Percentiles rank a stretch among this genome's conserved stretches.
These are phyloP conservation scores for Coemansia sp. DNA, from an alignment of 192 early-diverging fungal genomes.

Conservation along the genomic window DNA sequence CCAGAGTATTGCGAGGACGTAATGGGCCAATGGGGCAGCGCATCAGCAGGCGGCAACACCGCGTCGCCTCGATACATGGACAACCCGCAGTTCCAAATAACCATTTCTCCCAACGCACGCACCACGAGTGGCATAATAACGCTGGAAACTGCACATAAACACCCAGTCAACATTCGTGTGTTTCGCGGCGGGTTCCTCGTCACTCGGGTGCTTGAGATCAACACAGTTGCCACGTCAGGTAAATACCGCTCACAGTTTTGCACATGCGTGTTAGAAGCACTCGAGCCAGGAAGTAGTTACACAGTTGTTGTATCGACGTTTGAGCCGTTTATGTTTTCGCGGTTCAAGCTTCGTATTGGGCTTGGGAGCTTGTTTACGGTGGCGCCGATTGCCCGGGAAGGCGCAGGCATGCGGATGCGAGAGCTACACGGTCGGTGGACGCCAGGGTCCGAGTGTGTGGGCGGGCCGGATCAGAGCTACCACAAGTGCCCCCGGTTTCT, in stretches of 20 bases:
- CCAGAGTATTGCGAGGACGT: constrained; percentile 49
- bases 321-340: constrained; percentile 67
- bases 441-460: constrained; percentile 61
- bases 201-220: constrained; percentile 59
- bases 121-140: constrained; percentile 50
- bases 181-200: constrained; percentile 72
- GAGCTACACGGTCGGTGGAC: constrained; percentile 56
- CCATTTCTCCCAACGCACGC: constrained; percentile 32
- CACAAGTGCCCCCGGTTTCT: constrained; percentile 68
- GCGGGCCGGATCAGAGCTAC: constrained; percentile 59
- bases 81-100: constrained; percentile 79
- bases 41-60: constrained; percentile 76
- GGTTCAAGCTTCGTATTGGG: constrained; percentile 66
- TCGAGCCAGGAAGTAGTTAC: constrained; percentile 66
- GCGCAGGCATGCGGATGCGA: constrained; percentile 67
- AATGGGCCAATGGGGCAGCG: constrained; percentile 67
- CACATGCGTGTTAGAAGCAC: constrained; percentile 62
- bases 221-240: constrained; percentile 70
- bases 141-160: constrained; percentile 67
- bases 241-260: constrained; percentile 79
- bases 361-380: constrained; percentile 57
- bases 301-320: constrained; percentile 78
- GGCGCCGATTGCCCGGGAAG: constrained; percentile 68
- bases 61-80: constrained; percentile 66
- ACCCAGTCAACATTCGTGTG: constrained; percentile 67